phyloP scores from a whole-genome alignment of 1,139 yeast genomes.

The Blastobotrys aristatus region DNA sequence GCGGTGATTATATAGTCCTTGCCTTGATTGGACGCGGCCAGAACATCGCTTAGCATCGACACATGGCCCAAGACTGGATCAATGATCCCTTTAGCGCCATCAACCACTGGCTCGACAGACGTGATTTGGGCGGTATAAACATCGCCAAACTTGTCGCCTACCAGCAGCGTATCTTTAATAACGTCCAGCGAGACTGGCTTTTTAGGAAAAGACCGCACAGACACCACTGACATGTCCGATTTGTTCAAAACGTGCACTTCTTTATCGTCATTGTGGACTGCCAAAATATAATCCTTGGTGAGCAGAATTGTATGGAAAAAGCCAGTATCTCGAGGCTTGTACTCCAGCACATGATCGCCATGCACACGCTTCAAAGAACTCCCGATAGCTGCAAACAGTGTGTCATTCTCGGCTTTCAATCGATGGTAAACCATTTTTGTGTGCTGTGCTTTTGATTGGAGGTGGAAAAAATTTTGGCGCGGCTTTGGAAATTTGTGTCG shows the following conservation, averaged over 20 bases:
- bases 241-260: constrained; percentile 47
- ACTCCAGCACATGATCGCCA: not conserved
- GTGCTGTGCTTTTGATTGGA: not conserved
- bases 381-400: not conserved
- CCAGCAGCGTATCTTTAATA: constrained; percentile 50
- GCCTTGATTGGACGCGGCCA: constrained; percentile 40
- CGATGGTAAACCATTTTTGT: constrained; percentile 1
- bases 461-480: not conserved
- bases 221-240: constrained; percentile 43
- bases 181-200: constrained; percentile 78
- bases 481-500: not conserved
- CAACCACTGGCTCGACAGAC: constrained; percentile 21
- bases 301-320: constrained; percentile 54
- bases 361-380: not conserved
- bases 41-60: constrained; percentile 82
- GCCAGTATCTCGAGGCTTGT: not conserved
- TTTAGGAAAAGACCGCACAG: constrained; percentile 78
- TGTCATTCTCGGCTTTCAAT: not conserved
- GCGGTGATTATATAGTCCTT: constrained; percentile 65
- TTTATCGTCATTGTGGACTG: constrained; percentile 79
- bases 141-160: constrained; percentile 98
- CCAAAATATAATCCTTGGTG: constrained; percentile 53
- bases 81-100: constrained; percentile 41
- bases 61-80: constrained; percentile 89
- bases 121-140: constrained; percentile 53